A percentile compares a stretch with the other conserved stretches of the same genome.
Evolutionary conservation across 1,284 basidiomycete genomes (phyloP).

Genomic region (Puccinia hordei): DNA sequence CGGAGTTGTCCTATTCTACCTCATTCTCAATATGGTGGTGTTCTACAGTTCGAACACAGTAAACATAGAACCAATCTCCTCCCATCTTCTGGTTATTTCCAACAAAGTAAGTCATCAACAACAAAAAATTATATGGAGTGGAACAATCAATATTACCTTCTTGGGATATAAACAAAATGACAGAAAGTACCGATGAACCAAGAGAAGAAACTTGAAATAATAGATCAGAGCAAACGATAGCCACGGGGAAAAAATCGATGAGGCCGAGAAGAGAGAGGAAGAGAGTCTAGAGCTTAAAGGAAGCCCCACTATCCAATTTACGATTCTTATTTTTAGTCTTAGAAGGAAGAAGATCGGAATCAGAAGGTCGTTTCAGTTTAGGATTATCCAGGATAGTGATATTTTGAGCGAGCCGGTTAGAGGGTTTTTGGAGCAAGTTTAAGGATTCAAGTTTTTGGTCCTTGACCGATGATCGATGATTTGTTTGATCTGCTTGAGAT

Average conservation of each 20-base stretch:
- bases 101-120: no score
- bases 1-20: no score
- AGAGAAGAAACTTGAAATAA: background rate
- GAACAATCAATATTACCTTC: no score
- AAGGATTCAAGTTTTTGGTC: constrained; percentile 11
- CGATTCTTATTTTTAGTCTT: background rate
- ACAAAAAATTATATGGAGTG: no score
- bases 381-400: background rate
- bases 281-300: constrained; percentile 8
- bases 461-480: background rate
- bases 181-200: background rate
- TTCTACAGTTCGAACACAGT: no score
- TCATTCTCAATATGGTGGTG: no score
- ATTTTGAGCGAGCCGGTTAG: background rate
- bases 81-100: no score
- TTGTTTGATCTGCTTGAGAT: background rate
- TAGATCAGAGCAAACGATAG: background rate
- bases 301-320: constrained; percentile 11
- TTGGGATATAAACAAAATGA: no score
- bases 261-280: background rate
- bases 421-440: constrained; percentile 5
- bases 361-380: background rate
- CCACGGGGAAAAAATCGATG: background rate
- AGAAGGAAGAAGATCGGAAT: no score
- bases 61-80: no score